Evolutionary conservation across 2,329 filamentous ascomycete genomes (phyloP).

Genomic region (Saccharata proteae): DNA sequence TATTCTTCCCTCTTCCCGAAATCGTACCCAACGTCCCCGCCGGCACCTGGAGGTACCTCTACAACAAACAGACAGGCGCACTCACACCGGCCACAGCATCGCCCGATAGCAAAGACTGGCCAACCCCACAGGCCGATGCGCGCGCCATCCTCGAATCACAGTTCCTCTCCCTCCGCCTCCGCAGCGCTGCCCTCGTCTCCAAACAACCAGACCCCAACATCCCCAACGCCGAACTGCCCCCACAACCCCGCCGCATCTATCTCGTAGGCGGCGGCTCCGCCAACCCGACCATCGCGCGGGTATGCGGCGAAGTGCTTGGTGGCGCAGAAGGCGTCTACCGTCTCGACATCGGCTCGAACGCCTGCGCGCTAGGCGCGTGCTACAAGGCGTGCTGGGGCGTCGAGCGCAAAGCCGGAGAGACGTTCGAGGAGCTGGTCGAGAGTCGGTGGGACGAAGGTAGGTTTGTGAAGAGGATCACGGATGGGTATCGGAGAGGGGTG

Average conservation of each 20-base stretch:
- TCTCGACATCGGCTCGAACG: conserved; percentile 88
- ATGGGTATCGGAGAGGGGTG: conserved; percentile 62
- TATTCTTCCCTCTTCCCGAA: conserved; percentile 93
- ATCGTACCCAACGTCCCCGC: conserved; percentile 84
- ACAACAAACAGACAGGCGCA: conserved; percentile 29
- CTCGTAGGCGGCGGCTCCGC: conserved; percentile 85
- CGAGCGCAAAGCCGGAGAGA: conserved; percentile 54
- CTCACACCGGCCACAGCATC: conserved; percentile 28
- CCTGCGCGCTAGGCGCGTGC: conserved; percentile 83
- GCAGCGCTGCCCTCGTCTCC: conserved; percentile 62
- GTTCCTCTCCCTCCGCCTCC: conserved; percentile 77
- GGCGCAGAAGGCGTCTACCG: conserved; percentile 83
- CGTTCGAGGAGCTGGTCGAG: conserved; percentile 80
- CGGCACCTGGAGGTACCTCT: conserved; percentile 77
- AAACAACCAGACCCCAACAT: conserved; percentile 21
- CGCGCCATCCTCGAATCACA: conserved; percentile 90
- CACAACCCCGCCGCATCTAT: conserved; percentile 82
- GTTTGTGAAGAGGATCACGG: conserved; percentile 69
- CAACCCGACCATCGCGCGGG: conserved; percentile 77
- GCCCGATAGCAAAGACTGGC: conserved; percentile 41
- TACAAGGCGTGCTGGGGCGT: conserved; percentile 95
- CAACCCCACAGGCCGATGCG: conserved; percentile 55
- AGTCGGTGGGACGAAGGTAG: conserved; percentile 74
- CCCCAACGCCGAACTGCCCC: conserved; percentile 47
- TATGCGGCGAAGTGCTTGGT: conserved; percentile 79